These are phyloP conservation scores for Suhomyces guaymorum DNA, from an alignment of 1,139 yeast species.

Conservation along the genomic window DNA sequence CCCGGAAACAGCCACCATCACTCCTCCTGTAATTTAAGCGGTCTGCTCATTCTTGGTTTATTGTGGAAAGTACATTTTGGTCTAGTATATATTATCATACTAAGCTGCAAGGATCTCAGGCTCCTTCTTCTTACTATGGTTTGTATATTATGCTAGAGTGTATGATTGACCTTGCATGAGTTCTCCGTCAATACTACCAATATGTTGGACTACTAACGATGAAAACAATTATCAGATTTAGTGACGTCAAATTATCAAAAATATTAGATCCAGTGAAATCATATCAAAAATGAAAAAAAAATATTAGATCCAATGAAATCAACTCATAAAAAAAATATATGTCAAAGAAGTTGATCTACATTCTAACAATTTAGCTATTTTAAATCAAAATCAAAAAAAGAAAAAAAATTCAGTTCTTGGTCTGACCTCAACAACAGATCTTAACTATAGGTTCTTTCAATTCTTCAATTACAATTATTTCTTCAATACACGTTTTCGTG, in stretches of 20 bases:
- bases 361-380: no score
- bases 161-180: constrained; percentile 14
- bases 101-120: constrained; percentile 19
- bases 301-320: neutral
- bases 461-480: neutral
- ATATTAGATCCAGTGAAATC: no score
- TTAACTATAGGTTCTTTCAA: no score
- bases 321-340: neutral
- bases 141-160: constrained; percentile 23
- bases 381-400: neutral
- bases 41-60: constrained; percentile 11
- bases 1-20: constrained; percentile 10
- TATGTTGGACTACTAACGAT: neutral
- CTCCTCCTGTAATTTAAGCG: constrained; percentile 9
- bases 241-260: neutral
- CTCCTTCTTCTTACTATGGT: constrained; percentile 22
- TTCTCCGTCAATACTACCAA: constrained; percentile 8
- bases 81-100: constrained; percentile 21
- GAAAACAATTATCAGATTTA: neutral
- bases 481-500: constrained; percentile 2
- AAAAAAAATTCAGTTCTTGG: no score
- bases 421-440: no score
- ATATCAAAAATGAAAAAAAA: neutral
- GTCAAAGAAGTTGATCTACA: no score
- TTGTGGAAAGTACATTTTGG: constrained; percentile 19